Evolutionary conservation across 2,329 filamentous ascomycete species (phyloP), one percentile per base, ranked within the genome.

Genomic region (Ophiostoma angusticollis): DNA sequence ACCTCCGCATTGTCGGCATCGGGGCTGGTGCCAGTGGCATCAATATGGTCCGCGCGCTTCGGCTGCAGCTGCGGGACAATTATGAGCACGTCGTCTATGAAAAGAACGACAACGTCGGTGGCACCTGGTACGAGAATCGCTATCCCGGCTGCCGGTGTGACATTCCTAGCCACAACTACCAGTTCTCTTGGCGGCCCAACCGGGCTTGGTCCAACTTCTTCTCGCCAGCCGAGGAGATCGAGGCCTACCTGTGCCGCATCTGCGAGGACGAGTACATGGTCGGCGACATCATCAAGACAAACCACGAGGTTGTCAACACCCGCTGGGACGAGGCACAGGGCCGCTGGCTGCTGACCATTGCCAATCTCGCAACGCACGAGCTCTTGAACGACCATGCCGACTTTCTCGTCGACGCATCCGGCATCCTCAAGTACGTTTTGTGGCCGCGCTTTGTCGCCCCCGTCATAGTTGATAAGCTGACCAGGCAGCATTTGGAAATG

Each of bases 151-250:
- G 70, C 47, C 59, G 59, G 38, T 74, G 69, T 49, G 72, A 74
- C 50, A 62, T 74, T 22, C 69, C 69, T 9, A 68, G 63, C 49
- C 72, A 77, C 55, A 74, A 70, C 53, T 78, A 78, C 50, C 73
- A 74, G 49, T 77, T 74, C 49, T 70, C 70, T 3, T 78, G 70
- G 66, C 63, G 67, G 39, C 69, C 67, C 3, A 78, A 78, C 50
- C 65, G 64, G 6, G 62, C 65, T 28, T 80, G 75, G 74, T 63
- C 64, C 14, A 65, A 67, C 40, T 72, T 77, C 50, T 77, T 71
- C 49, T 61, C 70, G 0, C 56, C 63, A 0, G 67, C 67, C 1
- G 56, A 57, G 1, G 74, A 79, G 50, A 78, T 79, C 30, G 60
- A 64, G 29, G 54, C 57, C 3, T 78, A 78, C 43, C 60, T 78